A percentile compares a stretch with the other conserved stretches of the same genome.
These are phyloP conservation scores for Perilla frutescens DNA, from an alignment of 257 asterid species.

Conservation along the genomic window DNA sequence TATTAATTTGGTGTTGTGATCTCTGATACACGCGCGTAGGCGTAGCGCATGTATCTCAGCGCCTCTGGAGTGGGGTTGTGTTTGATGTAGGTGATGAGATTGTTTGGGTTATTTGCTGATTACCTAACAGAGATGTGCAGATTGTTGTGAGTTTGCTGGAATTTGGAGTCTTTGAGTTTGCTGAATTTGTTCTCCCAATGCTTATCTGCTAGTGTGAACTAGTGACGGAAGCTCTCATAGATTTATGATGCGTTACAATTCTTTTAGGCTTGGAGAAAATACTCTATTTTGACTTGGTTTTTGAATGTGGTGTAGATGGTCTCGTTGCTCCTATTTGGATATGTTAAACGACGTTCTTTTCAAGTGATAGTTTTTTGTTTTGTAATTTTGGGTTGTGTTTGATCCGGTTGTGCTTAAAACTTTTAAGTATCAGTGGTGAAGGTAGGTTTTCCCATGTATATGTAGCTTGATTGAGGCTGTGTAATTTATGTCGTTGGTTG, in stretches of 20 bases:
- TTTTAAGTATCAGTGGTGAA: conserved; percentile 44
- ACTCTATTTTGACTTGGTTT: not conserved
- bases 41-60: too few relatives aligned
- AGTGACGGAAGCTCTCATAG: not conserved
- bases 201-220: not conserved
- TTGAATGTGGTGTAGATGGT: not conserved
- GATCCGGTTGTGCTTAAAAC: conserved; percentile 38
- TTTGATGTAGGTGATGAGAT: not conserved
- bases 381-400: conserved; percentile 34
- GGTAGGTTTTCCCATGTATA: conserved; percentile 39
- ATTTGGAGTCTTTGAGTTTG: too few relatives aligned
- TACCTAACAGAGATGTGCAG: not conserved
- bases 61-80: conserved; percentile 1
- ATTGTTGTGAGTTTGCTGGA: too few relatives aligned
- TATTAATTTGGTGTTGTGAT: too few relatives aligned
- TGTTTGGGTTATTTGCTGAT: not conserved
- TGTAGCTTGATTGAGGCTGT: conserved; percentile 45
- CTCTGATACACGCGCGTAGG: too few relatives aligned
- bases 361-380: conserved; percentile 40
- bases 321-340: not conserved
- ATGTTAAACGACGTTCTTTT: conserved; percentile 29
- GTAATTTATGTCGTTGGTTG: conserved; percentile 57
- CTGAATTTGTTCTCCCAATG: not conserved
- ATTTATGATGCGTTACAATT: not conserved
- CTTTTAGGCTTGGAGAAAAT: not conserved